Conservation (phyloP, 2,329 filamentous ascomycete genomes). For the Fusarium lateritium region DNA sequence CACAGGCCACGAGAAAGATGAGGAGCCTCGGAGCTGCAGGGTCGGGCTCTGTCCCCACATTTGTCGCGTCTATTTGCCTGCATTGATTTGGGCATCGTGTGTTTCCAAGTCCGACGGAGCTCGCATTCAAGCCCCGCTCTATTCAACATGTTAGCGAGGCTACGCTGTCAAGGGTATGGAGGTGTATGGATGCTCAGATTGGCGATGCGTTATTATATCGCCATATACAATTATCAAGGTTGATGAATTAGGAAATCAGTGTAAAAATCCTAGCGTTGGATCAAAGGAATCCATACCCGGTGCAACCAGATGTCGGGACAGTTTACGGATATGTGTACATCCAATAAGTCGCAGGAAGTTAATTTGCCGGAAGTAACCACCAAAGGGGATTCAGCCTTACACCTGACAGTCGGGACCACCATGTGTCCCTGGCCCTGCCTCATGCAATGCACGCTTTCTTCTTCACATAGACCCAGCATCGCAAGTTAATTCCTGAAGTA, state of each 20-base stretch:
- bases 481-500: conserved; percentile 14
- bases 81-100: not conserved
- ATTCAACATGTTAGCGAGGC: not conserved
- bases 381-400: conserved; percentile 37
- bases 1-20: conserved; percentile 5
- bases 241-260: conserved; percentile 23
- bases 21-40: not conserved
- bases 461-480: conserved; percentile 18
- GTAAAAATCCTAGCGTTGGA: not conserved
- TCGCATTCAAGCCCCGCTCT: not conserved
- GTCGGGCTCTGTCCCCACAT: no score
- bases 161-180: not conserved
- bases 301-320: not conserved
- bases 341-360: not conserved
- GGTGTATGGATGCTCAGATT: conserved; percentile 6
- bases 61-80: not conserved
- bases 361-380: conserved; percentile 21
- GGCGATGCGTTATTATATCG: conserved; percentile 1
- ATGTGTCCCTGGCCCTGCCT: conserved; percentile 25
- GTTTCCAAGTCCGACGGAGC: not conserved
- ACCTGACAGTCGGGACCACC: conserved; percentile 42
- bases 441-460: conserved; percentile 23
- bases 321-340: not conserved
- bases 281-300: not conserved
- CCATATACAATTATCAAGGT: not conserved